Evolutionary conservation across 2,329 filamentous ascomycete genomes (phyloP), one percentile per base, ranked within the genome.

Genomic region (Penicillium sp.): DNA sequence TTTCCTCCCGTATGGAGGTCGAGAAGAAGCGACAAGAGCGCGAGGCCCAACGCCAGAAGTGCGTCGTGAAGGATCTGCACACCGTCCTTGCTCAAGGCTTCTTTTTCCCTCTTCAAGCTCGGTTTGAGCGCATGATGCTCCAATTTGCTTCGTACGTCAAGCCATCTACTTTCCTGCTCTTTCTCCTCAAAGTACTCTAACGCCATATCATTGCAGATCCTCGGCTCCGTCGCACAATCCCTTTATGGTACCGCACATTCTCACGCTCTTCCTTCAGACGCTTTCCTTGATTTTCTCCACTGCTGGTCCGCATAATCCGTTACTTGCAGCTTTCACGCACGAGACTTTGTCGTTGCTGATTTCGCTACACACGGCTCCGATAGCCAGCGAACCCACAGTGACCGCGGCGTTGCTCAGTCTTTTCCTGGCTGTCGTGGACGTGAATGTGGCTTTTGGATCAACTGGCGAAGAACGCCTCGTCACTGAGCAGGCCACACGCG

Each of bases 301-400:
- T 0, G 81, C 87, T 0, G 93, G 93, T 0, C 87, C 90, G 0
- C 83, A 85, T 46, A 90, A 87, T 0, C 75, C 90, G 0, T 77
- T 81, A 1, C 77, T 97, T 0, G 82, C 85, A 1, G 82, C 88
- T 47, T 83, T 96, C 75, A 96, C 90, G 1, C 75, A 82, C 8
- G 89, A 96, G 68, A 80, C 94, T 13, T 90, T 90, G 81, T 80
- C 85, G 39, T 71, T 98, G n/a, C 73, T 97, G 3, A 80, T 96
- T 58, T 75, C 79, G 2, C 74, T 95, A 2, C 78, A 81, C 75
- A 38, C 67, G 39, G 58, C 57, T 24, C 63, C 72, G 3, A 75
- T 77, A 35, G 74, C 76, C 27, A 79, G 78, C 1, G 86, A 93
- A 53, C 68, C 84, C 1, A 71, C 74, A 0, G 79, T 95, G 1